Base-by-base conservation (phyloP, 108 stramenopile species). In the Seminavis robusta region DNA sequence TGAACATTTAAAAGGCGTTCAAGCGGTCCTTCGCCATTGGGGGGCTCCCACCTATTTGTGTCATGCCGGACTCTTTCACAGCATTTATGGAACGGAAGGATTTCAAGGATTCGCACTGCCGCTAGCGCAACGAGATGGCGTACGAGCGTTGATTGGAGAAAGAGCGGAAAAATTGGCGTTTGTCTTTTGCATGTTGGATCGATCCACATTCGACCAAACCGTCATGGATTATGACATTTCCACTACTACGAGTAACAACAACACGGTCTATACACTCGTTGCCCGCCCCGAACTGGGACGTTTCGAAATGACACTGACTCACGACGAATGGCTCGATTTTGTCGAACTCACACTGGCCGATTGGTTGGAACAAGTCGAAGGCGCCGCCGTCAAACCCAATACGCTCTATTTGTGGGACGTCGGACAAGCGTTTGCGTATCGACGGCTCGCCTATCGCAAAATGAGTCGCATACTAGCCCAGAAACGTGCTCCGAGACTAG, bases 281-380 rank as follows among this genome's bases (percentile, higher is more conserved):
- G 51, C 83, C 5, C 73, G 86, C 36, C 79, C 83, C n/a, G 86
- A 88, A 54, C 50, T 88, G 23, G 86, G 86, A 4, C 72, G 78
- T 0, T 88, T 88, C 63, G 56, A 40, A 34, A 77, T 88, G 17
- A 46, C 37, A 16, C 51, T 88, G 6, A 64, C 34, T 37, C 68
- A 80, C 55, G 63, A 77, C 11, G 86, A 88, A 67, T 84, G 81
- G 79, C 48, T 84, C 3, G 83, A 84, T 55, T 88, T 88, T 56
- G 53, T 88, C 23, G 82, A 83, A 57, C 63, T 88, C 26, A 74
- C 74, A 4, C 39, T 88, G 37, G 83, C 82, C 2, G 86, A 88
- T 73, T 88, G 86, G 86, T 51, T 88, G 20, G 86, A 88, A 44
- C 86, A 88, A 68, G 86, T 88, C 9, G 75, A 88, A 44, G 82